A percentile compares a stretch with the other conserved stretches of the same genome.
Conservation (phyloP, 805 yeast species). For the Candida ponderosae region DNA sequence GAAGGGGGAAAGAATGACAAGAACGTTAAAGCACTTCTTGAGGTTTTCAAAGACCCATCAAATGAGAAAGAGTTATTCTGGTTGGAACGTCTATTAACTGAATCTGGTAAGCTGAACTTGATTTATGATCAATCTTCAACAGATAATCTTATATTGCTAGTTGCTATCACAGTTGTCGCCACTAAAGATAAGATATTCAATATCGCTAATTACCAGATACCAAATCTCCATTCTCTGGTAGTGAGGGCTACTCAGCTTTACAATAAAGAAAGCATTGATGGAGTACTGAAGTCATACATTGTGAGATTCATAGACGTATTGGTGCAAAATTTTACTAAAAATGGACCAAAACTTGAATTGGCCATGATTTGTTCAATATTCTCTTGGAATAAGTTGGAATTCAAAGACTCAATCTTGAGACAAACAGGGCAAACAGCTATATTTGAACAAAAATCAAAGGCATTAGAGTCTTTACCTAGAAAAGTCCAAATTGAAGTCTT, state of each 20-base stretch:
- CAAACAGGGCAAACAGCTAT: not conserved
- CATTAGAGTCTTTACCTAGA: slow-evolving; percentile 11
- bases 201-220: not conserved
- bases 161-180: slow-evolving; percentile 17
- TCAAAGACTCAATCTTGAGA: slow-evolving; percentile 4
- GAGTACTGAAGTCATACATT: not conserved
- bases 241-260: not conserved
- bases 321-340: slow-evolving; percentile 2
- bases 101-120: no score
- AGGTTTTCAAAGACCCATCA: no score
- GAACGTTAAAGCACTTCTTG: no score
- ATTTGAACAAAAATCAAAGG: slow-evolving; percentile 4
- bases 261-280: not conserved
- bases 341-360: slow-evolving; percentile 12
- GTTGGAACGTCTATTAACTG: no score
- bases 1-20: no score
- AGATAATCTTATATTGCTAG: slow-evolving; percentile 29
- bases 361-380: slow-evolving; percentile 25
- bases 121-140: slow-evolving; percentile 26
- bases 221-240: no score
- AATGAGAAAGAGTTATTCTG: no score
- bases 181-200: slow-evolving; percentile 3
- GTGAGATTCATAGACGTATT: not conserved
- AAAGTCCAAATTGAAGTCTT: slow-evolving; percentile 10
- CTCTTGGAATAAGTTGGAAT: slow-evolving; percentile 23